Conservation (phyloP, 495 filamentous ascomycete species). For the Bathelium albidoporum region DNA sequence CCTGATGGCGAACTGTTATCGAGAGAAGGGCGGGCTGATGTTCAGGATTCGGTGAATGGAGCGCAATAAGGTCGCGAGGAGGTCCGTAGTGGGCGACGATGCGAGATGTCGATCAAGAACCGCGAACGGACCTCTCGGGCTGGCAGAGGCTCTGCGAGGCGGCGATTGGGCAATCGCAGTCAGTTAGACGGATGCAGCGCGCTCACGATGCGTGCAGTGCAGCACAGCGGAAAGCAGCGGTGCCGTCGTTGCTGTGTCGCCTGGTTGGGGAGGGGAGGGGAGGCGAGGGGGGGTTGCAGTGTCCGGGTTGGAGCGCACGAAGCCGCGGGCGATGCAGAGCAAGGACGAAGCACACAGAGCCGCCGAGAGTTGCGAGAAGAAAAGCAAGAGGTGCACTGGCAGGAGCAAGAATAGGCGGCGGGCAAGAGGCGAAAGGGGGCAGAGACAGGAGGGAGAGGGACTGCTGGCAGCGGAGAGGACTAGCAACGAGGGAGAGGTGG, state of each 20-base stretch:
- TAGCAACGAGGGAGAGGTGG: background rate
- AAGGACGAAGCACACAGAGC: background rate
- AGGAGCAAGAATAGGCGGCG: background rate
- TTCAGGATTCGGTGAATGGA: constrained; percentile 38
- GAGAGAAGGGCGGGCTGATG: constrained; percentile 38
- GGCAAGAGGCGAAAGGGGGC: background rate
- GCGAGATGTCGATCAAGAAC: background rate
- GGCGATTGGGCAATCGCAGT: background rate
- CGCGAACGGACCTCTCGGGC: background rate
- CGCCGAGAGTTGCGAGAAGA: background rate
- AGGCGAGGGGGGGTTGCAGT: background rate
- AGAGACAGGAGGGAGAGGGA: background rate
- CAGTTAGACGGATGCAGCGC: background rate
- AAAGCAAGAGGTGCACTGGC: background rate
- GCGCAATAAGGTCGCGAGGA: constrained; percentile 28
- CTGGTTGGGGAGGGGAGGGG: no score
- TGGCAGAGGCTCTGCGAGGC: background rate
- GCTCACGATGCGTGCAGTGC: background rate
- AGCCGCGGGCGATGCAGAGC: background rate
- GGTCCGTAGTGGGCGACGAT: constrained; percentile 45
- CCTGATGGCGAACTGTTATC: constrained; percentile 26
- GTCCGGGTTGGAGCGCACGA: background rate
- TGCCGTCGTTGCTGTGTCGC: background rate
- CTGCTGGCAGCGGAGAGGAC: background rate
- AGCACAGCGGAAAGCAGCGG: background rate